A percentile compares a stretch with the other conserved stretches of the same genome.
Evolutionary conservation across 139 green algal species (phyloP).

Genomic region (Prasinococcaceae sp.): DNA sequence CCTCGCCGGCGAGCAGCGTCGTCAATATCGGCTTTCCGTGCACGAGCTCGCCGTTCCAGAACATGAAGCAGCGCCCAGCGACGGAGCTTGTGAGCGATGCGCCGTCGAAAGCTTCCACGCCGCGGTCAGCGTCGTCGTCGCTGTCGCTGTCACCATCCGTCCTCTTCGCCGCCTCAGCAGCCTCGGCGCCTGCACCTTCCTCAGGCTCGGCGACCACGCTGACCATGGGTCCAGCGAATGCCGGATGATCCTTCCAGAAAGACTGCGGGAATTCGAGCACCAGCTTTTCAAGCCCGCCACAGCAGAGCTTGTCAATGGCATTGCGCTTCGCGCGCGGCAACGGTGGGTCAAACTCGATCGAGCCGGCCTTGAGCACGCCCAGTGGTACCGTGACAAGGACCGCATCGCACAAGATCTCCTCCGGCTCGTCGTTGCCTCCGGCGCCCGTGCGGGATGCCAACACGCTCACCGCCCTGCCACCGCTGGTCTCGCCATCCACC

Average conservation of each 20-base stretch:
- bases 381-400: slow-evolving; percentile 51
- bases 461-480: not conserved
- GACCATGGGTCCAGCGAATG: not conserved
- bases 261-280: slow-evolving; percentile 56
- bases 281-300: slow-evolving; percentile 75
- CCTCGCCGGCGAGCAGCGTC: slow-evolving; percentile 10
- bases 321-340: slow-evolving; percentile 54
- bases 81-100: not conserved
- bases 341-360: slow-evolving; percentile 48
- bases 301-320: slow-evolving; percentile 53
- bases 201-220: not conserved
- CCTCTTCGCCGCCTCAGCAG: too few species aligned
- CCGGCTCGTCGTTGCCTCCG: not conserved
- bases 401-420: slow-evolving; percentile 27
- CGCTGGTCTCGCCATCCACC: not conserved
- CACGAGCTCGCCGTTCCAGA: slow-evolving; percentile 53
- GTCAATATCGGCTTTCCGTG: slow-evolving; percentile 12
- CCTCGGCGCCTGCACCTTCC: not conserved
- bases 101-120: not conserved
- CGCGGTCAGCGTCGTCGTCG: not conserved
- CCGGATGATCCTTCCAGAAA: slow-evolving; percentile 53
- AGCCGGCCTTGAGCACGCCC: slow-evolving; percentile 26
- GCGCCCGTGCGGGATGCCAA: not conserved
- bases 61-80: slow-evolving; percentile 57
- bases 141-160: not conserved